Percentiles rank a stretch among this genome's conserved stretches.
Conservation (phyloP, 2,329 filamentous ascomycete genomes). For the Cladosporium sp. region DNA sequence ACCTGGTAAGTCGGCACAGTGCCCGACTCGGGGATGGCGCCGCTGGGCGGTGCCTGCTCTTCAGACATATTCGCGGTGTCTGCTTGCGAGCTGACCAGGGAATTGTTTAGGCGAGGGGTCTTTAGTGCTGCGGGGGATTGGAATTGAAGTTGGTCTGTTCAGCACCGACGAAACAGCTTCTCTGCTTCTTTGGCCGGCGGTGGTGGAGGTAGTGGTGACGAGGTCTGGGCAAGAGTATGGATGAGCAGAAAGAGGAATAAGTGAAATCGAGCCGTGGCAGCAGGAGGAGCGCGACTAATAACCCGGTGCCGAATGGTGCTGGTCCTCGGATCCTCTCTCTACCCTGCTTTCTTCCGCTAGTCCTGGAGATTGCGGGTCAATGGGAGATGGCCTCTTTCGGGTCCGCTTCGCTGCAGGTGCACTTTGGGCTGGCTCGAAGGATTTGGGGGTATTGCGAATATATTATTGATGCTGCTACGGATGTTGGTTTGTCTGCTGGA, state of each 20-base stretch:
- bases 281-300: slow-evolving; percentile 5
- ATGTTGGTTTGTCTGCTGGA: not conserved
- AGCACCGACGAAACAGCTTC: slow-evolving; percentile 1
- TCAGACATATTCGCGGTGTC: slow-evolving; percentile 39
- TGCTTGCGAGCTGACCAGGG: not conserved
- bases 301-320: not conserved
- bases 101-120: not conserved
- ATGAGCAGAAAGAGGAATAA: not conserved
- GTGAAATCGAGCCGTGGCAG: not conserved
- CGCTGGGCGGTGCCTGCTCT: slow-evolving; percentile 35
- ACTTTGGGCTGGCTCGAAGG: not conserved
- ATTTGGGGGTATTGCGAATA: not conserved
- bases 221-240: not conserved
- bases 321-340: slow-evolving; percentile 10
- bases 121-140: not conserved
- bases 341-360: slow-evolving; percentile 12
- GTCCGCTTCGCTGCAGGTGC: not conserved
- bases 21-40: slow-evolving; percentile 70
- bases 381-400: slow-evolving; percentile 5
- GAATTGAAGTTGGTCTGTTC: not conserved
- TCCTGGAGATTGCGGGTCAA: slow-evolving; percentile 12
- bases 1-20: slow-evolving; percentile 68
- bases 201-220: not conserved
- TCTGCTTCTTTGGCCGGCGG: not conserved
- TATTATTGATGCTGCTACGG: not conserved